Evolutionary conservation across 441 rosid species (phyloP).

Genomic region (Metrosideros polymorpha): DNA sequence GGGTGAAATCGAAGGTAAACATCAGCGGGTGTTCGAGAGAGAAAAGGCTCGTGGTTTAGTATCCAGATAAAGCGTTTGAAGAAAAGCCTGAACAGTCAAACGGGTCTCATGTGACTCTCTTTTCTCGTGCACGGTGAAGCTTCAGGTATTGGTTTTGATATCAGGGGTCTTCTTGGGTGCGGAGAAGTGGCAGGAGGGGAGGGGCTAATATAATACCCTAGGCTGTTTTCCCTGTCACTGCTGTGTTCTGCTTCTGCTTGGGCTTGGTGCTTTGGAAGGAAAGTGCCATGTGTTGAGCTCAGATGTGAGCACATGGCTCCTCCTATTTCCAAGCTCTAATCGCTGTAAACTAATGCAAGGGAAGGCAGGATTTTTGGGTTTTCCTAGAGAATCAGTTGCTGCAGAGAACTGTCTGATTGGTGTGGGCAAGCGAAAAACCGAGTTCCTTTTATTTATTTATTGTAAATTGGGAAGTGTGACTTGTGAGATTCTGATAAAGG

Average conservation of each 20-base stretch:
- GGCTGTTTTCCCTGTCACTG: background rate
- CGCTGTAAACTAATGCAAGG: background rate
- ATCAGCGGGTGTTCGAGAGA: background rate
- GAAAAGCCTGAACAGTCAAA: background rate
- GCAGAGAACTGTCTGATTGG: background rate
- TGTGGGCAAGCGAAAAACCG: background rate
- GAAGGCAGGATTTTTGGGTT: background rate
- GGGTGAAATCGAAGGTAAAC: background rate
- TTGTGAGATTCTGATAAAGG: background rate
- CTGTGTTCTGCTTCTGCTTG: background rate
- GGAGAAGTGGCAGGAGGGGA: background rate
- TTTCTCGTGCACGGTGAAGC: background rate
- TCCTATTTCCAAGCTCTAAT: conserved; percentile 40
- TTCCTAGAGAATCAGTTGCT: background rate
- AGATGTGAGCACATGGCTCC: conserved; percentile 56
- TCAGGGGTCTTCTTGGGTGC: background rate
- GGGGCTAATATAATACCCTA: background rate
- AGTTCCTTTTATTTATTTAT: background rate
- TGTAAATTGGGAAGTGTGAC: background rate
- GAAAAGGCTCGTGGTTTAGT: background rate
- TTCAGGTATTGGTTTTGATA: background rate
- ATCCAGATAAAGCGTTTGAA: background rate
- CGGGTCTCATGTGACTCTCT: background rate
- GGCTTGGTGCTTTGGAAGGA: conserved; percentile 6
- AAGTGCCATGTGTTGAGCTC: conserved; percentile 55